Percentiles rank a stretch among this genome's conserved stretches.
These are phyloP conservation scores for Phytophthora litchii DNA, from an alignment of 352 stramenopile genomes.

Conservation along the genomic window DNA sequence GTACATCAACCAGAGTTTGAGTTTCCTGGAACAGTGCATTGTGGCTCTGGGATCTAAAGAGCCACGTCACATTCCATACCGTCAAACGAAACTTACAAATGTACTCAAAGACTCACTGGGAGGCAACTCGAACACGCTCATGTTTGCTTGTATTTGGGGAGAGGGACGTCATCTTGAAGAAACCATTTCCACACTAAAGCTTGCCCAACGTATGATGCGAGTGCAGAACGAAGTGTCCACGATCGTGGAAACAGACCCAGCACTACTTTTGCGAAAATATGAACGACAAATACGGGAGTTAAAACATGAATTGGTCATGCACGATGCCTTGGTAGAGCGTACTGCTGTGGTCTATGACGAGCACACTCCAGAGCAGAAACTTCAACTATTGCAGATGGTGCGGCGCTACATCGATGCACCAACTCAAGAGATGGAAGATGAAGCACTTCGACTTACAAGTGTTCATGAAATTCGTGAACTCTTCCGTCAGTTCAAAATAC, in stretches of 20 bases:
- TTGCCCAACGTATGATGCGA: slow-evolving; percentile 94
- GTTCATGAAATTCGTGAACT: slow-evolving; percentile 93
- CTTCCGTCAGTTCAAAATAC: slow-evolving; percentile 91
- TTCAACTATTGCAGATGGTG: slow-evolving; percentile 72
- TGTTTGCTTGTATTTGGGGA: slow-evolving; percentile 95
- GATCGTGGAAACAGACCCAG: slow-evolving; percentile 89
- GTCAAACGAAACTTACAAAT: slow-evolving; percentile 95
- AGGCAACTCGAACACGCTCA: slow-evolving; percentile 95
- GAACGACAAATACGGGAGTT: slow-evolving; percentile 92
- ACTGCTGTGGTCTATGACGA: slow-evolving; percentile 86
- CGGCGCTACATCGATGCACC: slow-evolving; percentile 78
- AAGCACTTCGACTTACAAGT: slow-evolving; percentile 76
- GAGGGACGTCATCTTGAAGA: slow-evolving; percentile 93
- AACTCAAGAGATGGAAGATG: slow-evolving; percentile 73
- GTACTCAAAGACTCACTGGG: slow-evolving; percentile 94
- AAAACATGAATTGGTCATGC: slow-evolving; percentile 94
- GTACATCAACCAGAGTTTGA: slow-evolving; percentile 98
- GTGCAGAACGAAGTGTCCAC: slow-evolving; percentile 90
- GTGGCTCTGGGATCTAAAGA: slow-evolving; percentile 83
- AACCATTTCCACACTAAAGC: slow-evolving; percentile 93
- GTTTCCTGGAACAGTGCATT: slow-evolving; percentile 95
- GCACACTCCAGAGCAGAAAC: slow-evolving; percentile 92
- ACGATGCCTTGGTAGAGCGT: slow-evolving; percentile 92
- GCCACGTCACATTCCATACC: slow-evolving; percentile 90
- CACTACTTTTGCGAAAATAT: slow-evolving; percentile 88